Conservation (phyloP, 257 asterid species). For the Nicotiana tabacum region DNA sequence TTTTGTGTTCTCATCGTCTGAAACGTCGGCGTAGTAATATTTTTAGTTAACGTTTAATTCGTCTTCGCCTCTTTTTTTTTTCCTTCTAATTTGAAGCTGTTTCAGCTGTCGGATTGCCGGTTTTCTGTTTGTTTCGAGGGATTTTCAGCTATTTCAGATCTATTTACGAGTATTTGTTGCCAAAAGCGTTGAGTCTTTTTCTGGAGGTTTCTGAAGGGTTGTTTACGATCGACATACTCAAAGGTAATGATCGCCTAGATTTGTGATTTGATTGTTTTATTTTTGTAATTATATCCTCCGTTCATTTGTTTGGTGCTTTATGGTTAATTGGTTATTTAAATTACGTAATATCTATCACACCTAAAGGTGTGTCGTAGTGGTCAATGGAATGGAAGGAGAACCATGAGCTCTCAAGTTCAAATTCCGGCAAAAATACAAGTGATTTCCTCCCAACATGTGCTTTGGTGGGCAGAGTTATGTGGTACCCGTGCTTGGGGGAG, state of each 20-base stretch:
- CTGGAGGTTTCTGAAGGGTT: background rate
- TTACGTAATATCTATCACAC: background rate
- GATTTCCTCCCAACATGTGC: too few species aligned
- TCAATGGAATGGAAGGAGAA: too few species aligned
- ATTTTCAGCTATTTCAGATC: constrained; percentile 3
- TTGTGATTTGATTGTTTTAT: background rate
- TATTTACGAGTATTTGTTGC: background rate
- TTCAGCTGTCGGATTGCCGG: constrained; percentile 3
- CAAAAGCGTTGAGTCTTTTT: background rate
- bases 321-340: background rate
- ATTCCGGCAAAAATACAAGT: too few species aligned
- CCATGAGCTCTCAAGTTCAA: too few species aligned
- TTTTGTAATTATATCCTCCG: background rate
- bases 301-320: background rate
- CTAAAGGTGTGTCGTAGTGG: too few species aligned
- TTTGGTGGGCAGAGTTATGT: too few species aligned
- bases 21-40: constrained; percentile 72
- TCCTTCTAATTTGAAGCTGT: constrained; percentile 12
- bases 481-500: too few species aligned
- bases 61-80: background rate
- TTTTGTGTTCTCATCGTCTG: constrained; percentile 64
- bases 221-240: background rate
- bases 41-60: constrained; percentile 56
- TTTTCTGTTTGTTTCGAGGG: constrained; percentile 10
- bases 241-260: background rate